These are phyloP conservation scores for Syzygium malaccense DNA, from an alignment of 441 rosid genomes.

Conservation along the genomic window DNA sequence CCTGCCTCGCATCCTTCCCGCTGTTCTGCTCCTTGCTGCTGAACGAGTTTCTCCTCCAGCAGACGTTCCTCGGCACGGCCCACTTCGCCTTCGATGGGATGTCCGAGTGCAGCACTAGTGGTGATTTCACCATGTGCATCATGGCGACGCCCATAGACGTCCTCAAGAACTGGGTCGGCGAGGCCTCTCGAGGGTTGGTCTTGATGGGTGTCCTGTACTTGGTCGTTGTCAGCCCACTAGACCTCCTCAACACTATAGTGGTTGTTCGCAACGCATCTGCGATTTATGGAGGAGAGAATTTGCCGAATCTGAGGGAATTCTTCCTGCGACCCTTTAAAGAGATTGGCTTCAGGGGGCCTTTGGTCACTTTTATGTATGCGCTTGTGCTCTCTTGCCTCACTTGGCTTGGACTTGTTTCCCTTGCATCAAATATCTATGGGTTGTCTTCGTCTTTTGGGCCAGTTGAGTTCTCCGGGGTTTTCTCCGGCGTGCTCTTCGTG, in stretches of 20 bases:
- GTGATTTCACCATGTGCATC: fast-evolving
- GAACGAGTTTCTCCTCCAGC: slow-evolving; percentile 14
- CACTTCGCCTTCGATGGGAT: background rate
- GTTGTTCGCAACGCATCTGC: slow-evolving; percentile 16
- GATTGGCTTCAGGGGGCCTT: background rate
- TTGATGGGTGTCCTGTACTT: slow-evolving; percentile 10
- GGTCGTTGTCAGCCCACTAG: slow-evolving; percentile 16
- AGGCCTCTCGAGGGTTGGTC: background rate
- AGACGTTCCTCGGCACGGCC: background rate
- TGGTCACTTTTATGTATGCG: slow-evolving; percentile 26
- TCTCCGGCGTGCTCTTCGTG: background rate
- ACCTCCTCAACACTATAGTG: slow-evolving; percentile 1
- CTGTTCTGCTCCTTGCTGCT: slow-evolving; percentile 11
- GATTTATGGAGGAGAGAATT: background rate
- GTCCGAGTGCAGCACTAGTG: fast-evolving
- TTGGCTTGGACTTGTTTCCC: slow-evolving; percentile 22
- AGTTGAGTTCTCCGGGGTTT: background rate
- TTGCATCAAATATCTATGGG: slow-evolving; percentile 10
- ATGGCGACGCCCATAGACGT: fast-evolving
- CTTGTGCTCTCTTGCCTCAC: slow-evolving; percentile 14
- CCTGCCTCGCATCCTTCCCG: slow-evolving; percentile 11
- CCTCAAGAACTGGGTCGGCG: background rate
- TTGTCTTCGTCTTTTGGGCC: background rate
- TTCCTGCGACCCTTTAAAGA: background rate
- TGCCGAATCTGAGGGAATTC: slow-evolving; percentile 9